Evolutionary conservation across 768 basidiomycete species (phyloP).

Genomic region (Mycena venus): DNA sequence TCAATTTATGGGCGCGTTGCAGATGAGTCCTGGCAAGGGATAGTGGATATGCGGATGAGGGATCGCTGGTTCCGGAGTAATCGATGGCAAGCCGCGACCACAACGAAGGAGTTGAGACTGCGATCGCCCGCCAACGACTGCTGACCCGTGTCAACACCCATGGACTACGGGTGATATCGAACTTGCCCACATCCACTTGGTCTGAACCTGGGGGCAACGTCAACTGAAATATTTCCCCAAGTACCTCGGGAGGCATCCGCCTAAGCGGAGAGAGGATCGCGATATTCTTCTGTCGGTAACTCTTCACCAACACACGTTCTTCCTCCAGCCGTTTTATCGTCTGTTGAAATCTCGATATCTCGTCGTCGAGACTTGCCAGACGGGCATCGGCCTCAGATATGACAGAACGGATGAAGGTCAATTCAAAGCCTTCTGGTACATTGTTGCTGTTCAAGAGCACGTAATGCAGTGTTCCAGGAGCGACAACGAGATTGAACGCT

Average conservation of each 20-base stretch:
- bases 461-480: background rate
- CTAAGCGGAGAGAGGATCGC: too few relatives aligned
- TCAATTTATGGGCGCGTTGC: background rate
- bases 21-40: background rate
- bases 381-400: background rate
- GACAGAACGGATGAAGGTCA: background rate
- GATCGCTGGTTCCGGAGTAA: background rate
- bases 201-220: background rate
- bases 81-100: constrained; percentile 5
- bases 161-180: background rate
- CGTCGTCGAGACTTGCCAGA: background rate
- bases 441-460: background rate
- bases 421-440: background rate
- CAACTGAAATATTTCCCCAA: background rate
- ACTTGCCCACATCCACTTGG: background rate
- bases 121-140: background rate
- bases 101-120: background rate
- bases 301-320: background rate
- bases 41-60: background rate
- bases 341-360: background rate
- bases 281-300: background rate
- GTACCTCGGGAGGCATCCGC: too few relatives aligned
- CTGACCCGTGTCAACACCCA: background rate
- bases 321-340: background rate
- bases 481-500: too few relatives aligned